A percentile compares a stretch with the other conserved stretches of the same genome.
Conservation (phyloP, 306 rosid genomes). For the Lathyrus tuberosus region DNA sequence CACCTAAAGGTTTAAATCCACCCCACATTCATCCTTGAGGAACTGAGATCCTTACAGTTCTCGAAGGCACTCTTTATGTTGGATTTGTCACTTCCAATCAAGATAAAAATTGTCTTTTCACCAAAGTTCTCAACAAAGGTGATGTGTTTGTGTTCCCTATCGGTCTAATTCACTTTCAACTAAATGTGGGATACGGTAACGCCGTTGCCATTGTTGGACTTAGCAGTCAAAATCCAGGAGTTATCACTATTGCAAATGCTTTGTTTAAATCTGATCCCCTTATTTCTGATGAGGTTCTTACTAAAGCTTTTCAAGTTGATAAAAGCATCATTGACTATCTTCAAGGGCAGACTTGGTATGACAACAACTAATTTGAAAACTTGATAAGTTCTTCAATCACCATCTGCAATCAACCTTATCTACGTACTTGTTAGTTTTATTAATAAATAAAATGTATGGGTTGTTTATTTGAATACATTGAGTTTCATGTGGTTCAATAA, state of each 20-base stretch:
- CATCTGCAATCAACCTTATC: neutral
- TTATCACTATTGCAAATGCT: constrained; percentile 20
- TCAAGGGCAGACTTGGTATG: neutral
- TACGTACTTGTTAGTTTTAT: too few relatives aligned
- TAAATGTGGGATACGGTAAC: too few relatives aligned
- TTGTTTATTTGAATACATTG: neutral
- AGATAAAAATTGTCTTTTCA: too few relatives aligned
- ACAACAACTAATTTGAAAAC: neutral
- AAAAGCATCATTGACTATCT: neutral
- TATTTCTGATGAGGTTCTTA: constrained; percentile 29
- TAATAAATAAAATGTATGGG: too few relatives aligned
- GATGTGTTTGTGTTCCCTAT: too few relatives aligned
- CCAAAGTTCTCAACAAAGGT: too few relatives aligned
- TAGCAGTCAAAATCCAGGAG: too few relatives aligned
- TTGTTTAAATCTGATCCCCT: constrained; percentile 41
- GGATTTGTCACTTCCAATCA: constrained; percentile 28
- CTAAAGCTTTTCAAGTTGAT: constrained; percentile 42
- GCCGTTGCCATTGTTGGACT: too few relatives aligned
- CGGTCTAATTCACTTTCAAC: too few relatives aligned
- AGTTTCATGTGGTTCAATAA: neutral
- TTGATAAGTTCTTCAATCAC: neutral
- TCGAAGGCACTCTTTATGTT: constrained; percentile 38
- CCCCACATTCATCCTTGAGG: too few relatives aligned
- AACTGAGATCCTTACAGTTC: constrained; percentile 34
- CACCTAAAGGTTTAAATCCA: too few relatives aligned